Percentiles rank a stretch among this genome's conserved stretches.
phyloP scores from a whole-genome alignment of 176 grass and related monocot genomes.

The bread wheat (Triticum aestivum) region DNA sequence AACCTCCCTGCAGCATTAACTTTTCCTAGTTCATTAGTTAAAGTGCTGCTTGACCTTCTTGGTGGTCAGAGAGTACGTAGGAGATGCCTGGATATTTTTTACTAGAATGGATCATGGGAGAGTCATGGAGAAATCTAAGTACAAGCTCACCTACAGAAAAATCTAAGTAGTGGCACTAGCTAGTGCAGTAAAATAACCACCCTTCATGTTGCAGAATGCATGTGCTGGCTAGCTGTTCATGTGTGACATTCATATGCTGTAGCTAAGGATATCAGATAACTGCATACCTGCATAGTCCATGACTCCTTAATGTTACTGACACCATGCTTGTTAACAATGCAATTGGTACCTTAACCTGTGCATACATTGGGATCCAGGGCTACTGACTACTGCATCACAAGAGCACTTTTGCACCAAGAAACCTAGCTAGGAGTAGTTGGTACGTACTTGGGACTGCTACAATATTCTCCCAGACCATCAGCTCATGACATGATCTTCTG shows the following conservation, averaged over 20 bases:
- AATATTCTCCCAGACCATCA: slow-evolving; percentile 20
- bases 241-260: background rate
- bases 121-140: slow-evolving; percentile 31
- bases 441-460: background rate
- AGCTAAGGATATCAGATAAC: background rate
- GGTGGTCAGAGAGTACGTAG: background rate
- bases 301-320: background rate
- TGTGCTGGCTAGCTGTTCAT: slow-evolving; percentile 34
- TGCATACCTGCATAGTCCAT: background rate
- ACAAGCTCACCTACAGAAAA: background rate
- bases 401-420: slow-evolving; percentile 34
- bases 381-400: background rate
- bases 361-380: slow-evolving; percentile 32
- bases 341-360: slow-evolving; percentile 17
- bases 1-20: background rate
- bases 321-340: slow-evolving; percentile 21
- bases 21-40: background rate
- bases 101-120: slow-evolving; percentile 14
- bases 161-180: slow-evolving; percentile 24
- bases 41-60: slow-evolving; percentile 30
- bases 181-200: slow-evolving; percentile 29
- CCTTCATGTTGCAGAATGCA: slow-evolving; percentile 24
- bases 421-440: slow-evolving; percentile 14
- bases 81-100: slow-evolving; percentile 18
- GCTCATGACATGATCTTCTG: slow-evolving; percentile 1